Conservation (phyloP, 2,329 filamentous ascomycete species). For the Cyphellophora attinorum region DNA sequence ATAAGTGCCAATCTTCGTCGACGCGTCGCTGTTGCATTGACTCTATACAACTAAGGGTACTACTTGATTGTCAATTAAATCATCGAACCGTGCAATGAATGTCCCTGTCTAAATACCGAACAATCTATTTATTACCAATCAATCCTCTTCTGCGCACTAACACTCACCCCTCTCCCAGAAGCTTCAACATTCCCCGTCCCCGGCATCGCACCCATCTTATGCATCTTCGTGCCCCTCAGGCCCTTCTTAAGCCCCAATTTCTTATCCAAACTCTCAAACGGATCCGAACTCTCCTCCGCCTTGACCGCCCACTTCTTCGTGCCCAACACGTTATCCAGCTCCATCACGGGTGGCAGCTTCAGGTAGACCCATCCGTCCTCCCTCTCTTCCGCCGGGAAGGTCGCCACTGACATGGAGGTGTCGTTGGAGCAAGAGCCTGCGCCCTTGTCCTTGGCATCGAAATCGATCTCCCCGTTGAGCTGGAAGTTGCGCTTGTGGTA, state of each 20-base stretch:
- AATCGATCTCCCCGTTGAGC: constrained; percentile 46
- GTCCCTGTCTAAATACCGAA: too few species aligned
- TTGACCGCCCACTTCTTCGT: constrained; percentile 71
- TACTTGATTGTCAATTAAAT: too few species aligned
- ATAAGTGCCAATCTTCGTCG: too few species aligned
- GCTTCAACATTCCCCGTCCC: too few species aligned
- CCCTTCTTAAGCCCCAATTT: constrained; percentile 37
- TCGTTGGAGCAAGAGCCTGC: constrained; percentile 69
- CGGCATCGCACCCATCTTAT: too few species aligned
- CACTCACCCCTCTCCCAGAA: too few species aligned
- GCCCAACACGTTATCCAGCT: constrained; percentile 69
- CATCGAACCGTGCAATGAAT: too few species aligned
- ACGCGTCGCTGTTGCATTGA: too few species aligned
- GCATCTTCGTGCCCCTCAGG: too few species aligned
- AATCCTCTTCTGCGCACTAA: too few species aligned
- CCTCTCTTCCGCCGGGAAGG: constrained; percentile 66
- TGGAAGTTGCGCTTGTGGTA: constrained; percentile 87
- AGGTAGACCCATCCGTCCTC: constrained; percentile 71
- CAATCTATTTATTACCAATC: too few species aligned
- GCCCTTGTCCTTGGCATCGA: constrained; percentile 22
- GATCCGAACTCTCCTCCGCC: constrained; percentile 54
- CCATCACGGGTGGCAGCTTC: constrained; percentile 68
- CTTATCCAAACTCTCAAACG: constrained; percentile 48
- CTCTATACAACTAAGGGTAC: too few species aligned
- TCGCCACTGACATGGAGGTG: constrained; percentile 66